These are phyloP conservation scores for Protomyces lactucae-debilis DNA, from an alignment of 1,139 yeast species.

Conservation along the genomic window DNA sequence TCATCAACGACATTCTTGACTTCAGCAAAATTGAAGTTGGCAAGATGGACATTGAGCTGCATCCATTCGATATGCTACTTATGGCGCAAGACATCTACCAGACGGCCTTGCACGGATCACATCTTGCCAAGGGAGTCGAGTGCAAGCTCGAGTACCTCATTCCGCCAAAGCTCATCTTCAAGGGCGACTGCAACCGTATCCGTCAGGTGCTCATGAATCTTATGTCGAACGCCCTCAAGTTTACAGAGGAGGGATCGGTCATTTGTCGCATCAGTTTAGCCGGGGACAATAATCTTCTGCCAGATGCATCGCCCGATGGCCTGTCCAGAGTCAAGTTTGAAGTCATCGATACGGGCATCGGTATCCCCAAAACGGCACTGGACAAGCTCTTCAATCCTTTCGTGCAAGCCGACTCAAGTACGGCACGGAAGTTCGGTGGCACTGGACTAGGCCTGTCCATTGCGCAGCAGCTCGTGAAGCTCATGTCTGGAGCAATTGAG, in stretches of 20 bases:
- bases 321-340: constrained; percentile 56
- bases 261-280: constrained; percentile 30
- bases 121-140: constrained; percentile 3
- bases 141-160: constrained; percentile 9
- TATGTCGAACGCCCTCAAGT: constrained; percentile 79
- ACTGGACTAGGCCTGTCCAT: constrained; percentile 59
- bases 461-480: constrained; percentile 53
- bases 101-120: constrained; percentile 35
- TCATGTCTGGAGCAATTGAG: constrained; percentile 49
- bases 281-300: constrained; percentile 11
- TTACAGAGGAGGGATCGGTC: constrained; percentile 64
- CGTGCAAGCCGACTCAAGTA: constrained; percentile 58
- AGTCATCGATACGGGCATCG: constrained; percentile 63
- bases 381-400: constrained; percentile 55
- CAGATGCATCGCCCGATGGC: background rate
- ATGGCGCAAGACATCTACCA: constrained; percentile 35
- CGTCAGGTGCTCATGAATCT: constrained; percentile 85
- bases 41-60: constrained; percentile 64
- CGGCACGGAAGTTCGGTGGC: constrained; percentile 56
- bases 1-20: constrained; percentile 75
- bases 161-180: constrained; percentile 52
- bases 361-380: constrained; percentile 50
- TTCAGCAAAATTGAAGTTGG: constrained; percentile 78
- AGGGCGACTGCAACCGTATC: constrained; percentile 83
- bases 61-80: constrained; percentile 48